Base-by-base conservation (phyloP, 768 basidiomycete species). In the Xerocomus brunneocitrinus region DNA sequence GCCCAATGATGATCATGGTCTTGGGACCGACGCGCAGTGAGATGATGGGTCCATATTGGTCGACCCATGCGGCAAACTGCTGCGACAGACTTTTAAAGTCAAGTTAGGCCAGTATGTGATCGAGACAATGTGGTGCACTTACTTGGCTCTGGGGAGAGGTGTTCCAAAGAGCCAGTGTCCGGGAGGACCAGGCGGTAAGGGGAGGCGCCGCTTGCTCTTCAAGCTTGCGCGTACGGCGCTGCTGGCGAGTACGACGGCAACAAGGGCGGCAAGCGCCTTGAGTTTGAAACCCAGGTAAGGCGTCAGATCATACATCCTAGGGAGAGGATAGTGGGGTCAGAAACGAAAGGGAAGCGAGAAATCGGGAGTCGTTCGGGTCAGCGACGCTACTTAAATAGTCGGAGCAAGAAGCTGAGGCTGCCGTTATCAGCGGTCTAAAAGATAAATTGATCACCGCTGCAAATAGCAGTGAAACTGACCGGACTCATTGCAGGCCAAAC, bases 11-110 rank as follows among this genome's bases (percentile, higher is more conserved):
- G 7, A 70, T 25, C 65, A 70, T 72, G 24, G 34, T 30, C 34
- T 45, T 68, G 10, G 64, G 58, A 30, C 85, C 84, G 51, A 80
- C 71, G 0, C 79, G 74, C 2, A 86, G 64, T 0, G 80, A 76
- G 58, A 84, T 82, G 8, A 86, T 71, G 0, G 84, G 79, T 0
- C 84, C 85, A 56, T 85, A 85, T 56, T 76, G 63, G 61, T 82
- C 74, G 7, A 79, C 76, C 79, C 82, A 83, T 56, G 80, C 75
- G 35, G 81, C 78, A 50, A 83, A 84, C 22, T 69, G 67, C n/a
- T 71, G 67, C 4, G 69, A 69, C 50, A 64, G 68, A 25, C 67
- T 69, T 19, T 30, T 28, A 19, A 5, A 8, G 3, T 4, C 34
- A 34, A 0, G 28, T 47, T 9, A 34, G 36, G 3, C 28, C 7